Base-by-base conservation (phyloP, 1,284 basidiomycete species). In the Cutaneotrichosporon curvatum region DNA sequence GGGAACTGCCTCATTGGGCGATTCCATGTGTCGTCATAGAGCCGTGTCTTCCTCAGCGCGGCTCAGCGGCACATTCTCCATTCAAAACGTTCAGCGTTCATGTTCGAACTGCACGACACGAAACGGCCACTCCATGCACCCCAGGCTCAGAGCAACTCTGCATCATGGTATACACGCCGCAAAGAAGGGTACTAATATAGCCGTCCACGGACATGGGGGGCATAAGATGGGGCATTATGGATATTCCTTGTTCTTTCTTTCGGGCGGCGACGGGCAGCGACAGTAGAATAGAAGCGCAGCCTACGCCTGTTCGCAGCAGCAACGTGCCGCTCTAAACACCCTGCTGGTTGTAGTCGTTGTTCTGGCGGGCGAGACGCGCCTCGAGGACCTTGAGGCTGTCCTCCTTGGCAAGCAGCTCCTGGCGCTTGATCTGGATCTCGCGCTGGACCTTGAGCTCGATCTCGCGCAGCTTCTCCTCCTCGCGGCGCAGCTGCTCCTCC, bases 391-490 rank as follows among this genome's bases (percentile, higher is more conserved):
- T 71, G 51, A 73, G 56, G 40, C 63, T 67, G 72, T 92, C 89
- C 70, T 92, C 89, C 72, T 92, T 94, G 40, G 89, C 88, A 63
- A 91, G 73, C 56, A 99, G 75, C 71, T 98, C 94, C 72, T 98
- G 95, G 65, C 92, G 80, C 79, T 96, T 96, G 78, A 98, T 88
- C 73, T 89, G 89, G 74, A 99, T 94, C 78, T 99, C 95, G 52
- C 95, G 83, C 73, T 97, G 94, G 32, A 97, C 91, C 71, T 90
- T 91, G 72, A 97, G 80, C 71, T 99, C 95, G 70, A 97, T 91
- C 75, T 98, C 95, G 61, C 94, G 87, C 56, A 99, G 78, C 83
- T 94, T 94, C 77, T 95, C 91, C 76, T 95, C 91, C 73, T 99
- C 95, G 55, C 88, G 79, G 61, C 92, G 85, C 53, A 99, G 83